Percentiles rank a stretch among this genome's conserved stretches.
Evolutionary conservation across 768 basidiomycete genomes (phyloP).

Genomic region (Leccinum obscurum): DNA sequence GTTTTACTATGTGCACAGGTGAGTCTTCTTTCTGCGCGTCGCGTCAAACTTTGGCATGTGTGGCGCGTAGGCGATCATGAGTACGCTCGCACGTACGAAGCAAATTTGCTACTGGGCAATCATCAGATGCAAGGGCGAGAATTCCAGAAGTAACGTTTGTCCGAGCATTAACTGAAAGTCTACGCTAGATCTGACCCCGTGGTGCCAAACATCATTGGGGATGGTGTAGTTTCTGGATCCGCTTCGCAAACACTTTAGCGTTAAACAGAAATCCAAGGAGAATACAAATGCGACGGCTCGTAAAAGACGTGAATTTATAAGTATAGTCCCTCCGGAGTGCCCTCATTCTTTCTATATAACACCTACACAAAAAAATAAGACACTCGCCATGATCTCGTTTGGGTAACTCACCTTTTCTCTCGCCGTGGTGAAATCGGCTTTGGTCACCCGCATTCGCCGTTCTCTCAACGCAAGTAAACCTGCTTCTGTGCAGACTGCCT

Average conservation of each 20-base stretch:
- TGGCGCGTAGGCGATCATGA: too few relatives aligned
- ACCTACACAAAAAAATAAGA: conserved; percentile 45
- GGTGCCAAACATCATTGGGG: neutral
- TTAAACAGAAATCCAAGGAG: neutral
- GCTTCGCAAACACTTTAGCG: neutral
- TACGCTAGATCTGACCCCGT: neutral
- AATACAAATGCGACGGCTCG: conserved; percentile 4
- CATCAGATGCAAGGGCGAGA: too few relatives aligned
- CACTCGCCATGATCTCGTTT: conserved; percentile 4
- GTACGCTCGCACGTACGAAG: too few relatives aligned
- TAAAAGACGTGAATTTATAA: conserved; percentile 44
- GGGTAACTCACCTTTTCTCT: conserved; percentile 77
- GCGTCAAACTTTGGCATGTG: too few relatives aligned
- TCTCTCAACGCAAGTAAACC: conserved; percentile 93
- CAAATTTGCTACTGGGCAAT: too few relatives aligned
- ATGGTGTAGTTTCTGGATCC: neutral
- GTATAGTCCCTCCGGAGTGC: conserved; percentile 87
- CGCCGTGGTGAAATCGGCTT: conserved; percentile 86
- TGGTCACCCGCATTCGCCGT: conserved; percentile 90
- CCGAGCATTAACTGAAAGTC: neutral
- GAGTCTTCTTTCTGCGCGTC: neutral
- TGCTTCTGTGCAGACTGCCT: conserved; percentile 99
- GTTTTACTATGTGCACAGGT: too few relatives aligned
- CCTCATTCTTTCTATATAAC: conserved; percentile 96
- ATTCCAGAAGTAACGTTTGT: neutral